Conservation (phyloP, 768 basidiomycete species). For the Sutorius australiensis region DNA sequence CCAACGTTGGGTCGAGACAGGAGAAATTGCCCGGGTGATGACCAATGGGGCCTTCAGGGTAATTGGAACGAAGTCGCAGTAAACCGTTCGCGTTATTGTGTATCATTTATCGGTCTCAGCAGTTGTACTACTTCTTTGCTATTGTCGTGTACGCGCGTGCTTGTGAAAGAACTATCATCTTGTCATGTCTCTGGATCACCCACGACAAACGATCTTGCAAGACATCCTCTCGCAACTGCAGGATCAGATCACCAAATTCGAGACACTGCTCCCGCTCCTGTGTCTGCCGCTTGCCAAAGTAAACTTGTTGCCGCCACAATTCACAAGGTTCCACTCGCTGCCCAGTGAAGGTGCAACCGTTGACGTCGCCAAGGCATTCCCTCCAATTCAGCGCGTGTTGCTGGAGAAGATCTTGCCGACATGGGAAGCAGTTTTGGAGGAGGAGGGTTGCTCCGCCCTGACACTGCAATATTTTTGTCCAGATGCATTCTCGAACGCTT, state of each 20-base stretch:
- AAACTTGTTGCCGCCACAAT: conserved; percentile 58
- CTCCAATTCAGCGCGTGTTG: conserved; percentile 60
- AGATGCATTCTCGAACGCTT: conserved; percentile 51
- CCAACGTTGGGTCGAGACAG: conserved; percentile 44
- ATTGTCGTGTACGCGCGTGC: background rate
- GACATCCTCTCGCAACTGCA: conserved; percentile 45
- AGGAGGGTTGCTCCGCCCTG: conserved; percentile 43
- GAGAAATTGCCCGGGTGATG: conserved; percentile 45
- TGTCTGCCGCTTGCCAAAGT: conserved; percentile 54
- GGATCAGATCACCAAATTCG: conserved; percentile 44
- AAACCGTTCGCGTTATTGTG: background rate
- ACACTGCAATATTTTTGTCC: conserved; percentile 75
- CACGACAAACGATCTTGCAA: conserved; percentile 15
- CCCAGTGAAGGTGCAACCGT: conserved; percentile 25
- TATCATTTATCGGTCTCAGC: background rate
- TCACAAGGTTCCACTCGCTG: conserved; percentile 39
- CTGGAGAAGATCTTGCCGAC: conserved; percentile 62
- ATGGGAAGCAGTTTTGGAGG: conserved; percentile 59
- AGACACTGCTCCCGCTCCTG: conserved; percentile 53
- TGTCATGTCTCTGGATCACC: conserved; percentile 9
- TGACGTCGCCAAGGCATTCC: conserved; percentile 35
- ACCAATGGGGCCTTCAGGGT: conserved; percentile 64
- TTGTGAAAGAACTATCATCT: background rate
- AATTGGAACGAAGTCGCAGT: conserved; percentile 11
- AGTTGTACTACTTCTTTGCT: background rate